Conservation (phyloP, 371 early-diverging fungal species). For the Lichtheimia hyalospora region DNA sequence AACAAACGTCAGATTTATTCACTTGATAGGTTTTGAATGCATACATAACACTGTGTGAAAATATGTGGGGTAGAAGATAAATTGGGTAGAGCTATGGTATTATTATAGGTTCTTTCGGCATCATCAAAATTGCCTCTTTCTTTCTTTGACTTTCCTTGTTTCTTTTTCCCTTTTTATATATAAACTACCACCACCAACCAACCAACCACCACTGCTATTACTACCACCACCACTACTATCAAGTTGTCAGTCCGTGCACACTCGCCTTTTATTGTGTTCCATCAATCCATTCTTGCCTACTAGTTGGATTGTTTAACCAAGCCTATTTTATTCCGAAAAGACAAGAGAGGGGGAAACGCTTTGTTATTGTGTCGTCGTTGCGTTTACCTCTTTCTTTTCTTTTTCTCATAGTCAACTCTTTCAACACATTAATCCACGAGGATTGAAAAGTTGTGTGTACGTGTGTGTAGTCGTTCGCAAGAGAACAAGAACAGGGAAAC, state of each 20-base stretch:
- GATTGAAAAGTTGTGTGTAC: background rate
- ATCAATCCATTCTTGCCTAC: too few species aligned
- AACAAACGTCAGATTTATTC: too few species aligned
- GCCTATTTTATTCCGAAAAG: background rate
- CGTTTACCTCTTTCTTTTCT: background rate
- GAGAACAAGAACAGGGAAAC: conserved; percentile 8
- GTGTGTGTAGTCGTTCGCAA: conserved; percentile 14
- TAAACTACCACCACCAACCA: background rate
- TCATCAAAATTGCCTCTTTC: background rate
- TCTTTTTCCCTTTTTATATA: background rate
- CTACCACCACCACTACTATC: too few species aligned
- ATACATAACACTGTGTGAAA: too few species aligned
- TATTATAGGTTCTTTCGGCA: too few species aligned
- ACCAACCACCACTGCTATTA: too few species aligned
- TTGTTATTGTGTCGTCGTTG: too few species aligned
- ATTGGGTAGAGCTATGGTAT: too few species aligned
- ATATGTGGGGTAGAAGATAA: too few species aligned
- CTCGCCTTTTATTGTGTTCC: too few species aligned
- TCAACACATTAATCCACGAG: background rate
- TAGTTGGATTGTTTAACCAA: background rate
- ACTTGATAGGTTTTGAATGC: too few species aligned
- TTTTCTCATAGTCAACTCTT: background rate
- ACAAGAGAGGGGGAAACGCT: background rate
- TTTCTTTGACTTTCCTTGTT: background rate
- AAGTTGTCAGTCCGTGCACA: too few species aligned